phyloP scores from a whole-genome alignment of 192 early-diverging fungal species.

The Gigaspora rosea region DNA sequence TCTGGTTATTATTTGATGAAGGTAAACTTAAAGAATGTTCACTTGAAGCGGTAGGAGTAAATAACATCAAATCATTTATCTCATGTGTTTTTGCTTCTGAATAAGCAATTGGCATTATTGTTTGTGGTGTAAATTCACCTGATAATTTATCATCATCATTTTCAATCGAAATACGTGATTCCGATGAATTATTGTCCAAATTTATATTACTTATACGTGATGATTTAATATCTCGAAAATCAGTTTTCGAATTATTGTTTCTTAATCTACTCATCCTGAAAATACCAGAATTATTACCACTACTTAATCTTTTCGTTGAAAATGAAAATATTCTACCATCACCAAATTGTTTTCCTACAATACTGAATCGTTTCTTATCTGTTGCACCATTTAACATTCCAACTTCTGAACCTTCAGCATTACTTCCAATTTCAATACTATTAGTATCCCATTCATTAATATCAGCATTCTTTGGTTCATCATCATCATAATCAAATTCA shows the following conservation, averaged over 20 bases:
- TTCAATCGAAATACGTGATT: constrained; percentile 20
- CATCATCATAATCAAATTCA: constrained; percentile 1
- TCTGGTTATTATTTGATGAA: no score
- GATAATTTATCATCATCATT: constrained; percentile 16
- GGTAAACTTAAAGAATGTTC: no score
- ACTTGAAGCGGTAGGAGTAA: no score
- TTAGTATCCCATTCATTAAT: constrained; percentile 3
- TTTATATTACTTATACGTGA: not conserved
- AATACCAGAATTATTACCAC: not conserved
- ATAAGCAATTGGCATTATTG: not conserved
- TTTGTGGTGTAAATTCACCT: not conserved
- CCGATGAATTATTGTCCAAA: not conserved
- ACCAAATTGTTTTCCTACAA: not conserved
- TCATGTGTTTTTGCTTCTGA: not conserved
- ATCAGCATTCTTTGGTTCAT: not conserved
- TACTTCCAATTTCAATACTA: not conserved
- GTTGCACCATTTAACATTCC: not conserved
- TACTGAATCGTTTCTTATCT: not conserved
- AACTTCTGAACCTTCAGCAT: not conserved
- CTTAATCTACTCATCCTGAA: constrained; percentile 15
- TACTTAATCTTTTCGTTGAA: not conserved
- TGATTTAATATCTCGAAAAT: not conserved
- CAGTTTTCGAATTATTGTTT: not conserved
- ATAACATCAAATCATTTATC: constrained; percentile 5
- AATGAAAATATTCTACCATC: constrained; percentile 10